Evolutionary conservation across 2,329 filamentous ascomycete species (phyloP), one percentile per base, ranked within the genome.

Genomic region (Beauveria sp.): DNA sequence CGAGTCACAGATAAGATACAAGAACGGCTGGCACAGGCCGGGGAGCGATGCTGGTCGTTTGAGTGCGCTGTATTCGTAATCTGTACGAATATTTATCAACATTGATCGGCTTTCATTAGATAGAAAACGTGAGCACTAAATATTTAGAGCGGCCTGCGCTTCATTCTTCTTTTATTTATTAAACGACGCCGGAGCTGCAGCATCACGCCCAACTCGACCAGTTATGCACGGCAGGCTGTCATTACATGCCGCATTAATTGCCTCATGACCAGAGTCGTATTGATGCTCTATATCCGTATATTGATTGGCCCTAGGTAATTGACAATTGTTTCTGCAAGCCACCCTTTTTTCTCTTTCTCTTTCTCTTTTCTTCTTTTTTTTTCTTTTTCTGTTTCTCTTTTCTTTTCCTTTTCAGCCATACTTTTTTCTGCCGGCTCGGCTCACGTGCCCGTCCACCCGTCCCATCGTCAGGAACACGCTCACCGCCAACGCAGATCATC

Each of bases 1-100:
- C 31, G 60, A 62, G 60, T 62, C 60, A 62, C 31, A 42, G 60
- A 62, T 62, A 62, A 62, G 50, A 55, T 54, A 60, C 24, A 24
- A 24, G 56, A 26, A 24, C 31, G 28, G 12, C 42, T 28, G 55
- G 12, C 18, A 18, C 26, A 31, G 26, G 18, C 24, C 12, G 57
- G 49, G 40, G 10, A 60, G 57, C 57, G 57, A 60, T 60, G 57
- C 57, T 49, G 57, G 49, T 38, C 34, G 34, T 38, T 38, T 38
- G 34, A 38, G 34, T 34, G 31, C 31, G 31, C 31, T 34, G 31
- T 12, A 31, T 31, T 1, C 9, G 31, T 14, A 34, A 34, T 14
- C 31, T 34, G 31, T 34, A 34, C 31, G 12, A 38, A 38, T 14
- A 38, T 38, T 38, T 16, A 14, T 14, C 34, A 16, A 38, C 34